phyloP scores from a whole-genome alignment of 164 flowering plant species.

The grape (Vitis vinifera) region DNA sequence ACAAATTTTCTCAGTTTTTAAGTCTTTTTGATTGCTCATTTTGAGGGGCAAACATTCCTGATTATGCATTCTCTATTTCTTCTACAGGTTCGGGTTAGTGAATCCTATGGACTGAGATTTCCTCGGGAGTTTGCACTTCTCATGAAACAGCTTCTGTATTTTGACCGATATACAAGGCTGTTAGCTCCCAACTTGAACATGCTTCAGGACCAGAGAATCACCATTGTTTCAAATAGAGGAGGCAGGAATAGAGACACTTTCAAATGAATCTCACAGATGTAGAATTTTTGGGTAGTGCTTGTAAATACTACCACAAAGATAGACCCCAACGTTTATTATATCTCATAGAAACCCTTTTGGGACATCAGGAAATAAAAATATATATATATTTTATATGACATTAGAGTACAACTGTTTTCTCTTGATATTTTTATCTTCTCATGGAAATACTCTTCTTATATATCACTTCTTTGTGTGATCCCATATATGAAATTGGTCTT shows the following conservation, averaged over 20 bases:
- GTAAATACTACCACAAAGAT: too few relatives aligned
- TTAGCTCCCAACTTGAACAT: conserved; percentile 90
- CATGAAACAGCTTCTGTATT: conserved; percentile 90
- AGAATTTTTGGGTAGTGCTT: too few relatives aligned
- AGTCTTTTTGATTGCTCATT: background rate
- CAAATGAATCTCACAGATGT: conserved; percentile 3
- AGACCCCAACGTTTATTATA: too few relatives aligned
- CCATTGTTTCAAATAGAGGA: conserved; percentile 62
- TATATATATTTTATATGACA: too few relatives aligned
- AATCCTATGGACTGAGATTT: conserved; percentile 87
- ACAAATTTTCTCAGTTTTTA: background rate
- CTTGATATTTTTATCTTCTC: too few relatives aligned
- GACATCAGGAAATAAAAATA: too few relatives aligned
- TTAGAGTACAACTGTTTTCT: too few relatives aligned
- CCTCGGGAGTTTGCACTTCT: conserved; percentile 97
- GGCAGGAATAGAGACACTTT: conserved; percentile 20
- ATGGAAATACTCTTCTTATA: too few relatives aligned
- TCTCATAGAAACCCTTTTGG: too few relatives aligned
- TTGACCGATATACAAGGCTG: conserved; percentile 89
- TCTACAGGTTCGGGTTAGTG: conserved; percentile 81
- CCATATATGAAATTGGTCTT: too few relatives aligned
- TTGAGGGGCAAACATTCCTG: background rate
- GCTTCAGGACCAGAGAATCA: conserved; percentile 88
- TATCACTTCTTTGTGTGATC: too few relatives aligned
- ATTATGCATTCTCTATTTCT: background rate